Evolutionary conservation across 1,139 yeast genomes (phyloP), one percentile per base, ranked within the genome.

Genomic region (Yamadazyma mexicana): DNA sequence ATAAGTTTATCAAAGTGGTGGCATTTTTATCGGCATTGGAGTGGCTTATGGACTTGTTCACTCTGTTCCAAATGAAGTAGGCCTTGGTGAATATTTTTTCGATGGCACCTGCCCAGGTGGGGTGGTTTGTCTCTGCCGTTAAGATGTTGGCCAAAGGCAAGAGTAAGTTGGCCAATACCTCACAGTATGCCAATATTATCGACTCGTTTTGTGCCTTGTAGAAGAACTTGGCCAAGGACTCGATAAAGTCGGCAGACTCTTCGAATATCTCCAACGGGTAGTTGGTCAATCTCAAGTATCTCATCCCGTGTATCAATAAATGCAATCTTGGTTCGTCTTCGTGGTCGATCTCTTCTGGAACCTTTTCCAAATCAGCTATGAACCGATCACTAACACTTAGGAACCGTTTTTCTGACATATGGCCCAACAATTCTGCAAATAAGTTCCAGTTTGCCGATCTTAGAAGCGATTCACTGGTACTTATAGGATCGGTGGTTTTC

Each of bases 91-190:
- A 84, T 2, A 89, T 77, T 15, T 69, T 62, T 25, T 77, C 77
- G 40, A 88, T 77, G 0, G 96, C 94, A 37, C 81, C 86, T 0
- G 84, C 83, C 99, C 98, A 94, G 0, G 86, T 81, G 2, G 98
- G 98, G 59, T 89, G 95, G 54, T 94, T 92, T 1, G 89, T 89
- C 58, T 94, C 99, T 0, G 97, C 98, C 0, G 97, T 87, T 26
- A 91, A 73, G 2, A 79, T 73, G 15, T 88, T 94, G 0, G 97
- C 95, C 31, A 92, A 64, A 0, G 98, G 95, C 33, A 87, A 63
- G 3, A 94, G 62, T 30, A 94, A 72, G 43, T 79, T 83, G 39
- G 85, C 75, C 32, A 91, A 69, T 1, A 88, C 95, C 47, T 88
- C 96, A 37, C 95, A 86, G 57, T 92, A 94, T 1, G 96, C 94